These are phyloP conservation scores for Aspergillus avenaceus DNA, from an alignment of 495 filamentous ascomycete genomes.

Conservation along the genomic window DNA sequence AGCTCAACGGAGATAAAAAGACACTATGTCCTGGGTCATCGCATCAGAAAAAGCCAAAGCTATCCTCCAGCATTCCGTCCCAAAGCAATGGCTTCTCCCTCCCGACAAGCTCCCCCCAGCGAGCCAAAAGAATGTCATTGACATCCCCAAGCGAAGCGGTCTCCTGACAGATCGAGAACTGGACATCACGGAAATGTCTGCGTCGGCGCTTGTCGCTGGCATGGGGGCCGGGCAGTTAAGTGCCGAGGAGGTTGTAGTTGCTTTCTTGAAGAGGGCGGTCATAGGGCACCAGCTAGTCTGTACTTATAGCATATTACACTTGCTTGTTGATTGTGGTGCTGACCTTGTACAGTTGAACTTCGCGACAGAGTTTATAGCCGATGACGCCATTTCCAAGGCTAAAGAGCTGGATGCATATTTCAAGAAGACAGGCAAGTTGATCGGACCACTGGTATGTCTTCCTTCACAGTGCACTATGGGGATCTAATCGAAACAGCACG, in stretches of 20 bases:
- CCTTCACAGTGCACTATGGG: no score
- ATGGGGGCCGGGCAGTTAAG: constrained; percentile 47
- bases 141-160: constrained; percentile 40
- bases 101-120: constrained; percentile 24
- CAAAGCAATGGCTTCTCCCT: constrained; percentile 37
- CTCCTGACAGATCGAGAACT: constrained; percentile 52
- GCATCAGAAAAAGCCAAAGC: constrained; percentile 32
- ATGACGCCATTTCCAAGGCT: constrained; percentile 56
- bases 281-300: constrained; percentile 55
- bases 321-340: not conserved
- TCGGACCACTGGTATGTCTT: constrained; percentile 34
- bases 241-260: constrained; percentile 53
- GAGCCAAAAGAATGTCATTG: constrained; percentile 33
- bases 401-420: constrained; percentile 52
- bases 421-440: constrained; percentile 29
- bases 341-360: constrained; percentile 48
- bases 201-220: constrained; percentile 46
- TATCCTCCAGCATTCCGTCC: constrained; percentile 32
- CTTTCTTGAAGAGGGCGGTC: constrained; percentile 59
- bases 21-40: constrained; percentile 31
- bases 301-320: not conserved
- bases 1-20: no score
- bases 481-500: constrained; percentile 41
- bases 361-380: constrained; percentile 63
- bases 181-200: constrained; percentile 53